Base-by-base conservation (phyloP, 768 basidiomycete species). In the Sporobolomyces roseus region DNA sequence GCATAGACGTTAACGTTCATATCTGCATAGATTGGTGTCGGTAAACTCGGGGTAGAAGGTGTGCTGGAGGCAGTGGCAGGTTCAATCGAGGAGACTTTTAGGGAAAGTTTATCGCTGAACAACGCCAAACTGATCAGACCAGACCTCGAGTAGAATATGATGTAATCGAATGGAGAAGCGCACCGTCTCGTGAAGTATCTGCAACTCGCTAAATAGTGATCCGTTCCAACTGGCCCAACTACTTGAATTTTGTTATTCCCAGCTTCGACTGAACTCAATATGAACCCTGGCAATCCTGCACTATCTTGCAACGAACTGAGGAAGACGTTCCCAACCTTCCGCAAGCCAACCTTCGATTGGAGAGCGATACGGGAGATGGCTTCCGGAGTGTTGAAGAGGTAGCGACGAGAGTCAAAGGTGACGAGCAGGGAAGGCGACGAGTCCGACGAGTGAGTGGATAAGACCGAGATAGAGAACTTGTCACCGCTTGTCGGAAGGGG, bases 331-430 rank as follows among this genome's bases (percentile, higher is more conserved):
- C 82, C 83, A 7, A 88, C 81, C 72, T 85, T 88, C 76, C 83
- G 85, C 83, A 89, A 84, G 55, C 84, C 85, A 51, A 83, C 80
- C 70, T 80, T 81, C 66, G 85, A 85, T 79, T 92, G 88, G 21
- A 87, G 78, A 76, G 88, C 88, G 1, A 88, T 80, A 41, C 93
- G 81, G 49, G 85, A 86, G 2, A 88, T 86, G 66, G 88, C 88
- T 78, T 96, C 92, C 12, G 90, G 87, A 25, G 83, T 85, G 78
- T 93, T 93, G 83, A 97, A 91, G 45, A 93, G 82, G 74, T 93
- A 97, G 74, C 90, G 88, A 17, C 84, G 87, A 61, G 83, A 81
- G 72, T 89, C 87, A 77, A 92, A 93, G 1, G 83, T 82, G 72
- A 94, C 79, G 66, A 88, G 79, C 30, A 96, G 79, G 13, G 87